Evolutionary conservation across 2,329 filamentous ascomycete species (phyloP).

Genomic region (Clonostachys chloroleuca): DNA sequence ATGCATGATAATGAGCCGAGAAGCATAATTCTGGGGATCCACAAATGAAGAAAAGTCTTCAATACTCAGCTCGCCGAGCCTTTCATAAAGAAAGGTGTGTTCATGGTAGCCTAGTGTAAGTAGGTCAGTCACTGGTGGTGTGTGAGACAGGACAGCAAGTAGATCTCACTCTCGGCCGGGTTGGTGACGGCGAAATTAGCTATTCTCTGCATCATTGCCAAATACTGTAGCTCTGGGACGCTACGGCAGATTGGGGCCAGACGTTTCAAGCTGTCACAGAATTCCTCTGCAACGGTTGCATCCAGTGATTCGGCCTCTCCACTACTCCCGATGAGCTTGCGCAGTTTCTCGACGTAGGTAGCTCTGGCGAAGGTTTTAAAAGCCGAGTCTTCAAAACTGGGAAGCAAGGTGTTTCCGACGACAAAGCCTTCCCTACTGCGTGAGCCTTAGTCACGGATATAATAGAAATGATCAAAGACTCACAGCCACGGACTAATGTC

Average conservation of each 20-base stretch:
- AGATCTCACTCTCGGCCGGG: slow-evolving; percentile 18
- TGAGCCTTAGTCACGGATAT: background rate
- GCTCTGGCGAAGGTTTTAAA: slow-evolving; percentile 17
- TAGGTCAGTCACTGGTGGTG: background rate
- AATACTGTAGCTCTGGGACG: slow-evolving; percentile 18
- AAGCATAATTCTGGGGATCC: slow-evolving; percentile 18
- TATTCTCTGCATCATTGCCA: slow-evolving; percentile 21
- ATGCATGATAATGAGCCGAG: slow-evolving; percentile 29
- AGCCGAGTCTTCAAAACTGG: slow-evolving; percentile 10
- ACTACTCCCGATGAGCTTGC: slow-evolving; percentile 9
- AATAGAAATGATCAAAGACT: slow-evolving; percentile 4
- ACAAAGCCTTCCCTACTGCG: slow-evolving; percentile 13
- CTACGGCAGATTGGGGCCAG: slow-evolving; percentile 22
- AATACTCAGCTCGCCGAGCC: slow-evolving; percentile 15
- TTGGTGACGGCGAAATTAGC: slow-evolving; percentile 14
- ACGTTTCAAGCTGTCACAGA: slow-evolving; percentile 16
- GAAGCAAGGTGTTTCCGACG: slow-evolving; percentile 11
- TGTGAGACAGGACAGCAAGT: background rate
- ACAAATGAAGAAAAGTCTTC: slow-evolving; percentile 24
- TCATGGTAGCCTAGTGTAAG: slow-evolving; percentile 13
- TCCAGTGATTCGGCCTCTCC: slow-evolving; percentile 7
- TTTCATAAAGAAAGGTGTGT: slow-evolving; percentile 17
- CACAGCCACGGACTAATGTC: slow-evolving; percentile 29
- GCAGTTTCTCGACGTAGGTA: slow-evolving; percentile 17
- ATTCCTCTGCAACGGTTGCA: slow-evolving; percentile 12